Evolutionary conservation across 495 filamentous ascomycete species (phyloP), one percentile per base, ranked within the genome.

Genomic region (Penicillium lagena): DNA sequence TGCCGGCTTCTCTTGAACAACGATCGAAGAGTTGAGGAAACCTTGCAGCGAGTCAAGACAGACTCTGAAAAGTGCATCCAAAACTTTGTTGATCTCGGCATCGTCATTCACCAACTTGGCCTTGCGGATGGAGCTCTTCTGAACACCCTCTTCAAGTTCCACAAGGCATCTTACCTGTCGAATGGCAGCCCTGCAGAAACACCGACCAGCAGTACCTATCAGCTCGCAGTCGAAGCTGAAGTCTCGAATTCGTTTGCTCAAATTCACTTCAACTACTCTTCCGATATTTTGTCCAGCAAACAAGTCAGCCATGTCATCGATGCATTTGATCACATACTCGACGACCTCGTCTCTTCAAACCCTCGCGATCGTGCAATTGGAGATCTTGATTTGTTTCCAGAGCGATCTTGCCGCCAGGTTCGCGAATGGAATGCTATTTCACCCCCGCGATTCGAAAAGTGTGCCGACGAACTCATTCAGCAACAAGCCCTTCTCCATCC

Each of bases 151-250:
- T 66, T 81, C 15, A 63, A 45, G 8, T 79, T 71, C 29, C 50
- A 39, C 10, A 50, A 41, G 1, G 40, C 38, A 8, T 43, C 46
- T 1, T 45, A 40, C 7, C 48, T 54, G 0, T 44, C 46, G 4
- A 47, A 52, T 4, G 48, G 46, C 9, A 27, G 46, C 14, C 4
- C 28, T 29, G 29, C 37, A 9, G 42, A 51, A n/a, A 22, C 40
- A 5, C 34, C 36, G 12, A 37, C 44, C n/a, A 45, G 45, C 11
- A 75, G 64, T 60, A 12, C 71, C 11, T 84, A 78, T 51, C 72
- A 76, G 27, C 62, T 81, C n/a, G 67, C 75, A 28, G 73, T 79
- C 22, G 77, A 79, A 32, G 79, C 78, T 29, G 73, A 79, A 37
- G 70, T 81, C 15, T 65, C 63, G 9, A 49, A 55, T 7, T 46